Conservation (phyloP, 176 grass and related monocot genomes). For the Musa acuminata region DNA sequence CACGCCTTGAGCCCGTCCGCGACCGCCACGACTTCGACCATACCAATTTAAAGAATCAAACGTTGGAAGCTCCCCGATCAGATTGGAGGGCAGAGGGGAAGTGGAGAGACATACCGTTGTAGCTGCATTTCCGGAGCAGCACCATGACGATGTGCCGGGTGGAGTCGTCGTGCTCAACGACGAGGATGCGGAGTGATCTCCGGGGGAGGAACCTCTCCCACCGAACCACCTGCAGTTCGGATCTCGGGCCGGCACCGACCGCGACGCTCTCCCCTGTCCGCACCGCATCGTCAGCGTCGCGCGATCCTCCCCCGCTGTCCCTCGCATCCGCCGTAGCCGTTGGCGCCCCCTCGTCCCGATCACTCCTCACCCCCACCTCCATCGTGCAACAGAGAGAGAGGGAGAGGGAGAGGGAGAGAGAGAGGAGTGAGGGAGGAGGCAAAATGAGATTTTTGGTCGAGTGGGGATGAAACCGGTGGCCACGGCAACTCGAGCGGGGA, state of each 20-base stretch:
- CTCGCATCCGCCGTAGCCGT: not conserved
- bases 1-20: slow-evolving; percentile 88
- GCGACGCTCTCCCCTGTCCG: not conserved
- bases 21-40: slow-evolving; percentile 49
- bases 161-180: slow-evolving; percentile 93
- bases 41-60: not conserved
- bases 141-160: slow-evolving; percentile 85
- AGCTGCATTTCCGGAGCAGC: slow-evolving; percentile 91
- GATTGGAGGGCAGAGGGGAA: not conserved
- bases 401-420: no score
- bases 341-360: not conserved
- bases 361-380: not conserved
- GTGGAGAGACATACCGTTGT: slow-evolving; percentile 45
- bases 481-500: not conserved
- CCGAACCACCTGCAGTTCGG: slow-evolving; percentile 25
- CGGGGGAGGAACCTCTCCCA: slow-evolving; percentile 84
- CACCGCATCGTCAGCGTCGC: no score
- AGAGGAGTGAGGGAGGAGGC: not conserved
- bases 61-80: not conserved
- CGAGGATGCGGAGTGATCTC: slow-evolving; percentile 64
- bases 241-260: not conserved
- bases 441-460: not conserved
- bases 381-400: not conserved
- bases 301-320: no score
- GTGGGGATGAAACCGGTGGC: not conserved